Percentiles rank a stretch among this genome's conserved stretches.
These are phyloP conservation scores for Leccinum proximum DNA, from an alignment of 1,284 basidiomycete species.

Conservation along the genomic window DNA sequence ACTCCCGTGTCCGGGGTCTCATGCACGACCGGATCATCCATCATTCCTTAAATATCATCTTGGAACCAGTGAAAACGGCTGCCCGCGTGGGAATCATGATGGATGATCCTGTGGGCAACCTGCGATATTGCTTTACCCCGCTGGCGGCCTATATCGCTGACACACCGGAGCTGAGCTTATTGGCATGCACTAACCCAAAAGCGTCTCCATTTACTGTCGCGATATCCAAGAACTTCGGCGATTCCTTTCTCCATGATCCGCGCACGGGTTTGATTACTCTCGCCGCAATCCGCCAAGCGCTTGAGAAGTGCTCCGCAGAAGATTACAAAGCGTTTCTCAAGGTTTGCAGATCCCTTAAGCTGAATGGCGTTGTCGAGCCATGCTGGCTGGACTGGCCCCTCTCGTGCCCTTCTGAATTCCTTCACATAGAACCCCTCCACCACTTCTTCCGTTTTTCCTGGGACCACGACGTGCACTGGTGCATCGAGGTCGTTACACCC, in stretches of 20 bases:
- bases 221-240: not conserved
- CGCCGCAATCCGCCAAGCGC: not conserved
- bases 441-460: not conserved
- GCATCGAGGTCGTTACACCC: not conserved
- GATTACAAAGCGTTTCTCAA: slow-evolving; percentile 3
- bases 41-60: slow-evolving; percentile 27
- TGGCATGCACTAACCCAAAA: not conserved
- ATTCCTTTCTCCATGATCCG: not conserved
- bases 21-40: slow-evolving; percentile 25
- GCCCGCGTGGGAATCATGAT: slow-evolving; percentile 28
- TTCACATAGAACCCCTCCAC: not conserved
- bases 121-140: slow-evolving; percentile 1
- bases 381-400: not conserved
- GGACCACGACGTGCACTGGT: slow-evolving; percentile 2
- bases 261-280: not conserved
- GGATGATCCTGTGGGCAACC: slow-evolving; percentile 24
- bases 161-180: not conserved
- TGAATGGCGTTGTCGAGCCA: not conserved
- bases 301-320: not conserved
- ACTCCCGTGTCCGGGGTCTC: not conserved
- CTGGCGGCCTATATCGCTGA: slow-evolving; percentile 2
- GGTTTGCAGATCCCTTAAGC: not conserved
- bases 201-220: not conserved
- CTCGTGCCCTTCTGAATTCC: not conserved
- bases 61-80: slow-evolving; percentile 29